Evolutionary conservation across 2,329 filamentous ascomycete genomes (phyloP), one percentile per base, ranked within the genome.

Genomic region (Cladosporium sp.): DNA sequence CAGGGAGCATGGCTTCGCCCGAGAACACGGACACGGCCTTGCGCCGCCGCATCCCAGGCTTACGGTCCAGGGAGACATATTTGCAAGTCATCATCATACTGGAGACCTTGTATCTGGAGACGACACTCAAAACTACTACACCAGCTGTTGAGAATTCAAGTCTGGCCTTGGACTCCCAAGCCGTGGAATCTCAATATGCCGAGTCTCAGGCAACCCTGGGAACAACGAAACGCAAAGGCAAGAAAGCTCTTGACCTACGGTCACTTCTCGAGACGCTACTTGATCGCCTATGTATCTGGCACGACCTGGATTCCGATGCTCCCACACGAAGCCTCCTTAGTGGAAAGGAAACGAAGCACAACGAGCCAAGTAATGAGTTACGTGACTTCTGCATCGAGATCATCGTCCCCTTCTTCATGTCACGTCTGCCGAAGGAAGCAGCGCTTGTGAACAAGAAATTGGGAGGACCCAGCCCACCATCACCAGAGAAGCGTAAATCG

Each of bases 201-300:
- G 68, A 72, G 7, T 46, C 62, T 16, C 70, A 68, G 61, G 57
- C 39, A 21, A 36, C 63, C 11, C 58, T 67, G 46, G 25, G 48
- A 14, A 39, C 60, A 30, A 68, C 63, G 23, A 64, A 59, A 67
- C 70, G 72, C 39, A 67, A 80, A 77, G 84, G 72, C 74, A 83
- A 70, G 70, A 74, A 73, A 8, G 80, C 86, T 64, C 85, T 89
- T 69, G 88, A 92, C 70, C 79, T 91, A 7, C 83, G 84, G 1
- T 79, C 88, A 8, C 81, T 91, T 23, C 80, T 93, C 5, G 91
- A 94, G 72, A 81, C 92, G 0, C 85, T 93, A 60, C 86, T 91
- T 8, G 91, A 95, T 76, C 88, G 90, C 56, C 80, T 95, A 26
- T 92, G 89, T 71, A 95, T 95, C 66, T 94, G 91, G 91, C 90